phyloP scores from a whole-genome alignment of 345 rosid genomes.

The Gossypium raimondii region DNA sequence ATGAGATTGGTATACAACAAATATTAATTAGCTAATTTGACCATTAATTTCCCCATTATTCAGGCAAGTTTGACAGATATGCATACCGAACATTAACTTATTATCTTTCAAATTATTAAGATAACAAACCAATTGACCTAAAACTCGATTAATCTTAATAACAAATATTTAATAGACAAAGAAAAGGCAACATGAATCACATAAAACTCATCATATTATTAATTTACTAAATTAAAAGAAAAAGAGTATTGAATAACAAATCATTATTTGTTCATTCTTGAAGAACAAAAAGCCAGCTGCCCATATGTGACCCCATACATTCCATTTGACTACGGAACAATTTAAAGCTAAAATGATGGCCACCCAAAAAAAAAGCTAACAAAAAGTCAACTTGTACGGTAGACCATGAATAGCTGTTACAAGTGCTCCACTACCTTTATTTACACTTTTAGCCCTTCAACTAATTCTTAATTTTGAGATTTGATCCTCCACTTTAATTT shows the following conservation, averaged over 20 bases:
- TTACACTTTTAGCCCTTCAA: no score
- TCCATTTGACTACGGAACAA: not conserved
- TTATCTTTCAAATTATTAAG: no score
- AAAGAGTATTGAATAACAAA: not conserved
- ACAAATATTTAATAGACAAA: not conserved
- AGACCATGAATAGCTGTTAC: conserved; percentile 3
- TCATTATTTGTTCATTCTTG: not conserved
- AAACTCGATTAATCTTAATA: no score
- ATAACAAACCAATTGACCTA: no score
- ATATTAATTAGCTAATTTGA: no score
- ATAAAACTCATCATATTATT: not conserved
- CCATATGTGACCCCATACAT: not conserved
- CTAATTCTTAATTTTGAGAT: no score
- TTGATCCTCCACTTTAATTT: no score
- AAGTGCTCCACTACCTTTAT: not conserved
- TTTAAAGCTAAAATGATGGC: not conserved
- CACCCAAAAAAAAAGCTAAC: no score
- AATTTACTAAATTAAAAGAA: not conserved
- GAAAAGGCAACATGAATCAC: not conserved
- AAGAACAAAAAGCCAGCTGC: not conserved
- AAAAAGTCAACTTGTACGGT: not conserved
- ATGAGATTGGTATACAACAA: no score
- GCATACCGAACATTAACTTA: no score
- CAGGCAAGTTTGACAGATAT: no score
- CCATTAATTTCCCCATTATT: no score